Base-by-base conservation (phyloP, 176 grass and related monocot genomes). In the Alloteropsis semialata region DNA sequence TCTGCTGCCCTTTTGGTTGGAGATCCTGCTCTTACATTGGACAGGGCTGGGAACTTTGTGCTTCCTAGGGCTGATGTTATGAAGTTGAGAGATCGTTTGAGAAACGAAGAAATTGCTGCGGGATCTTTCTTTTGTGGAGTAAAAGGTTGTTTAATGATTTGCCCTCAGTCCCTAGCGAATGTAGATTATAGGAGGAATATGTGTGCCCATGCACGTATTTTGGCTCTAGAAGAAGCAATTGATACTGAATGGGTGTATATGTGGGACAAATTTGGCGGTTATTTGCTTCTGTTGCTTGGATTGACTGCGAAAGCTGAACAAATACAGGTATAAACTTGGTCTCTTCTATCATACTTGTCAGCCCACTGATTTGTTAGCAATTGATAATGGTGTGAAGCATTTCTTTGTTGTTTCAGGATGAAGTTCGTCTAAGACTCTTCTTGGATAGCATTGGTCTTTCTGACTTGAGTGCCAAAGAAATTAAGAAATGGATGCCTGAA, bases 241-340 rank as follows among this genome's bases (percentile, higher is more conserved):
- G 96, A 99, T 89, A 99, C 96, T 51, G 96, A 99, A 69, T 99
- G 96, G 96, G 96, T 99, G 27, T 99, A 99, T 87, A 99, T 99
- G 96, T 99, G 96, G 96, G 96, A 99, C 74, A 99, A 94, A 81
- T 99, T 99, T 85, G 96, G 96, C 45, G 96, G 96, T 58, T 99
- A 96, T 90, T 92, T 99, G 75, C 89, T 99, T 90, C 93, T 99
- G 75, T 88, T 99, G 85, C 91, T 99, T 91, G 93, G 96, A 51
- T 90, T 99, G 89, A 99, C 93, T 67, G 93, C 96, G 48, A 99
- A 99, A 81, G 96, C 96, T 87, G 96, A 99, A 83, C 96, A 99
- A 83, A 95, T 99, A 83, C 96, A 99, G 81, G 96, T 99, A 90
- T 36, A n/a, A 81, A 69, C 41, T 91, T 18, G 29, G 30, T 73